Evolutionary conservation across 2,329 filamentous ascomycete genomes (phyloP), one percentile per base, ranked within the genome.

Genomic region (Neofusicoccum laricinum): DNA sequence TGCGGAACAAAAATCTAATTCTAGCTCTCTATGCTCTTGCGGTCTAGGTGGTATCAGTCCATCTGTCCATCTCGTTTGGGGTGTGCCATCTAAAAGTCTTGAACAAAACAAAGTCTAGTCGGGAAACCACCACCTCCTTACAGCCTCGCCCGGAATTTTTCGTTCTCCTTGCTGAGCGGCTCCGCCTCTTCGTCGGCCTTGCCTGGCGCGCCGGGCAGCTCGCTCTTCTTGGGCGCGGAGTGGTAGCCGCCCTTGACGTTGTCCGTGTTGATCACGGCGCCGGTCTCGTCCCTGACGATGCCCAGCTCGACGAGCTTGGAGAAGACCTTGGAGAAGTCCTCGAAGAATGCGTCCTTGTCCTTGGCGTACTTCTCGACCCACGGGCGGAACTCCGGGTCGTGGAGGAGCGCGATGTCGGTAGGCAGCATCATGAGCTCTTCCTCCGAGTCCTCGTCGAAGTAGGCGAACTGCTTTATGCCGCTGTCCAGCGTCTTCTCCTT

Each of bases 361-460:
- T 81, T 76, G 3, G 86, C 85, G 70, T 88, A 89, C 66, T 78
- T 70, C 72, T 86, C 78, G 12, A 88, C 86, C 81, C 83, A 88
- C 6, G 76, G 76, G 17, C 77, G 72, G 71, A 89, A 89, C 5
- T 68, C 71, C 2, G 78, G 72, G 67, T 89, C 86, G 1, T 80
- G 77, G 3, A 83, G 75, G 43, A 89, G 77, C 4, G 86, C 82
- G 70, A 89, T 82, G 71, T 89, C 86, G 2, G 86, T 88, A 0
- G 86, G 86, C 71, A 89, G 71, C 87, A 89, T 89, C 87, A 89
- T 89, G 46, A 89, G 76, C 64, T 84, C 83, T 65, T 83, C 82
- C 49, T 82, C 81, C 5, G 74, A 75, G 68, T 88, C 84, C 51
- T 86, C 84, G 66, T 88, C 85, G 53, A 82, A 81, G 69, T 86